A percentile compares a stretch with the other conserved stretches of the same genome.
Evolutionary conservation across 805 yeast genomes (phyloP).

Genomic region (Torulaspora microellipsoides): DNA sequence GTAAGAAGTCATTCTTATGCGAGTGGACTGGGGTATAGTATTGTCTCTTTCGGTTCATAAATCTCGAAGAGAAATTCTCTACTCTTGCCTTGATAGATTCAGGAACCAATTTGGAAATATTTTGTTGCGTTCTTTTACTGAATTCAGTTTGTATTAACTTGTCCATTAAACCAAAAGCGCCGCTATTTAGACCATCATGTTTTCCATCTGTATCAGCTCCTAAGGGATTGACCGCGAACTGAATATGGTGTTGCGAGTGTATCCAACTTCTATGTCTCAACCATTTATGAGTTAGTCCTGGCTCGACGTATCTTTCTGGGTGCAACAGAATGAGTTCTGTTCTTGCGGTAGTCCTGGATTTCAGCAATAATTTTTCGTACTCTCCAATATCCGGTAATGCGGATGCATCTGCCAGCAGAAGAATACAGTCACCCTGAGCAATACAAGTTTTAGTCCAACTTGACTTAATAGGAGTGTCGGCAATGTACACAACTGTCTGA

Average conservation of each 20-base stretch:
- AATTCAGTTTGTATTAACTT: constrained; percentile 31
- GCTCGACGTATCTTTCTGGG: constrained; percentile 72
- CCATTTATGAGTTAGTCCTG: constrained; percentile 86
- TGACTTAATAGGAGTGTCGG: constrained; percentile 78
- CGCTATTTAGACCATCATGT: constrained; percentile 18
- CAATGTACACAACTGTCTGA: constrained; percentile 83
- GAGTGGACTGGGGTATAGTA: constrained; percentile 35
- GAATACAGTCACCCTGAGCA: constrained; percentile 91
- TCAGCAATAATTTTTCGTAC: constrained; percentile 70
- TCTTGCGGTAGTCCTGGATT: constrained; percentile 76
- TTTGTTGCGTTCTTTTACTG: constrained; percentile 30
- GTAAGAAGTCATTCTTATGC: constrained; percentile 82
- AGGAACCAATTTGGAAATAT: constrained; percentile 31
- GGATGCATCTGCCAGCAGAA: constrained; percentile 79
- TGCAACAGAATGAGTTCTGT: constrained; percentile 84
- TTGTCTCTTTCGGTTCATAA: constrained; percentile 23
- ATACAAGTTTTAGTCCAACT: constrained; percentile 91
- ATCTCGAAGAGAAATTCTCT: constrained; percentile 35
- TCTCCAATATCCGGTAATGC: constrained; percentile 75
- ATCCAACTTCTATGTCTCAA: constrained; percentile 84
- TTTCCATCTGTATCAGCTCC: constrained; percentile 19
- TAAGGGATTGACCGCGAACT: constrained; percentile 40
- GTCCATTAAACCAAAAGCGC: constrained; percentile 22
- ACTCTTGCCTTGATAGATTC: constrained; percentile 36
- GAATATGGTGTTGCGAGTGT: constrained; percentile 87